Evolutionary conservation across 345 rosid genomes (phyloP), one percentile per base, ranked within the genome.

Genomic region (Eucalyptus pauciflora): DNA sequence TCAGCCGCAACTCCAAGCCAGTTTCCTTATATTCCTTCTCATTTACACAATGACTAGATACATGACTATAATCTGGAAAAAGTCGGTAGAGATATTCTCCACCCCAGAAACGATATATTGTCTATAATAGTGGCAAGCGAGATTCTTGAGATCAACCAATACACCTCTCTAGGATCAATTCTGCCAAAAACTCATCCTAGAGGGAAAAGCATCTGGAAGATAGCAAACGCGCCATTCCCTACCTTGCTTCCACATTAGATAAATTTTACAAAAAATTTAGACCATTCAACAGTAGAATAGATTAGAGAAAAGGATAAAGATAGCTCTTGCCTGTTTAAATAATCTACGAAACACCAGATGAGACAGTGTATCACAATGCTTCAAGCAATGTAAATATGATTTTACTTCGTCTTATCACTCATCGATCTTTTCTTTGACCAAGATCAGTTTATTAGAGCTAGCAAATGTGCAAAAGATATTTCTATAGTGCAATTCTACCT

Each of bases 401-500:
- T 76, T 76, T 41, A 76, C 85, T 76, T 41, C 9, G 48, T 76
- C 85, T 41, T 76, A 76, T 37, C 85, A 41, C 43, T 71, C 83
- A 37, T 71, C 4, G 13, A 71, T 71, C 81, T 71, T 71, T 43
- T 41, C 8, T 76, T 76, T 41, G 15, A 76, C 85, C 85, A 41
- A 41, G 81, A 37, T 71, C 46, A 18, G 81, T 37, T 37, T 5
- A 41, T 20, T 11, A 41, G 85, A 76, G 85, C 48, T 41, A 41
- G 24, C 45, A 76, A 76, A 76, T 76, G 48, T 76, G 48, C 29
- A 20, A 41, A 76, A 37, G 46, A 41, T 76, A 76, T 76, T 76
- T 76, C 48, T 76, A 22, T 76, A 88, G 18, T 88, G 60, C 25
- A 52, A 83, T 64, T 76, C 93, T 91, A 98, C 99, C 99, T 98